Evolutionary conservation across 345 rosid genomes (phyloP).

Genomic region (Schrenkiella parvula): DNA sequence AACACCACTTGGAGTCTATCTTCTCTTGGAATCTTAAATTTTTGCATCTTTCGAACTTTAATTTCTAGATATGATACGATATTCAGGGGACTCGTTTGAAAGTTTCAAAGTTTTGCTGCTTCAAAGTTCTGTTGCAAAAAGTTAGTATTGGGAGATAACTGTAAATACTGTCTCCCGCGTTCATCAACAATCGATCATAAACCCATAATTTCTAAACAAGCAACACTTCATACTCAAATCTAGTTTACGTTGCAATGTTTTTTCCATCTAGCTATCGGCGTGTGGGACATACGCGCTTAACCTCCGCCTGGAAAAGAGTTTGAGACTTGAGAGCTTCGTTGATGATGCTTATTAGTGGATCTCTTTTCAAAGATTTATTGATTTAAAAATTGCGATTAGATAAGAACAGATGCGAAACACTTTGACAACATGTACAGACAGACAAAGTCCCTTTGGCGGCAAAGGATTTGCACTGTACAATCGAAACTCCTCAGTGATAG

Average conservation of each 20-base stretch:
- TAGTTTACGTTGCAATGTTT: background rate
- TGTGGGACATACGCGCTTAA: background rate
- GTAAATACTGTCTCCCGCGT: background rate
- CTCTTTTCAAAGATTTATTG: background rate
- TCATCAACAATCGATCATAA: background rate
- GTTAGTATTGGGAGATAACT: background rate
- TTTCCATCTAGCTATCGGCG: background rate
- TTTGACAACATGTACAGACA: constrained; percentile 6
- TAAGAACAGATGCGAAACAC: background rate
- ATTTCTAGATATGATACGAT: background rate
- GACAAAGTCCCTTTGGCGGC: background rate
- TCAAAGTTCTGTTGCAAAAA: background rate
- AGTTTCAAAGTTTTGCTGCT: background rate
- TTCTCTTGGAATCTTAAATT: background rate
- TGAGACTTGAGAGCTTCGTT: background rate
- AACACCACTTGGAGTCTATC: background rate
- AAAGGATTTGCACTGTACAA: background rate
- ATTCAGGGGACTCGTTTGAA: background rate
- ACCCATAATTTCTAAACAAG: background rate
- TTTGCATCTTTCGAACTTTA: constrained; percentile 2
- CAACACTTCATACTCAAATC: background rate
- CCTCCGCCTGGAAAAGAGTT: no score
- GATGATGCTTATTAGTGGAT: constrained; percentile 4
- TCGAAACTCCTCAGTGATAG: constrained; percentile 3
- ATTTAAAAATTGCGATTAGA: background rate